Evolutionary conservation across 768 basidiomycete genomes (phyloP), one percentile per base, ranked within the genome.

Genomic region (Lepiota brunneoincarnata): DNA sequence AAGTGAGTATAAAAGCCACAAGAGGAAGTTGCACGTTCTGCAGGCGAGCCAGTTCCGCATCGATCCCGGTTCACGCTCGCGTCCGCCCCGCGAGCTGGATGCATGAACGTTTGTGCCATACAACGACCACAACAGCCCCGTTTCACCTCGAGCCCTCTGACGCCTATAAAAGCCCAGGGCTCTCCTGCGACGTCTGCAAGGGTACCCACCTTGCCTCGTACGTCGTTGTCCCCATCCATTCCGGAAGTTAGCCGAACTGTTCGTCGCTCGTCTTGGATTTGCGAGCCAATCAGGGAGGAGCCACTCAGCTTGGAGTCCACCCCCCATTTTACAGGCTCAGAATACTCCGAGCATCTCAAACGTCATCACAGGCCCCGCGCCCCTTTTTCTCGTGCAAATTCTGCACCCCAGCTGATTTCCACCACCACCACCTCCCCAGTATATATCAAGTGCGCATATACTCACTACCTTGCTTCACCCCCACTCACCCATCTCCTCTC

Each of bases 341-440:
- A 47, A 47, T n/a, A 64, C 65, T 64, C 63, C 44, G 75, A 78
- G 59, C 70, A 71, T 64, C 75, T 75, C 69, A 77, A 83, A 73
- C 83, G 85, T 72, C 84, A 84, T 73, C 84, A 85, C 75, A 78
- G 73, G 63, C 78, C 79, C 44, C 76, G 76, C 48, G 60, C 72
- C 17, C 67, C 73, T 50, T 72, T 72, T 34, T 40, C 70, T 42
- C 76, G 82, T 56, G 72, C 77, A 42, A 61, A 72, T 58, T 82
- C 85, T 53, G 73, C 80, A 26, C 82, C 81, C 60, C 79, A 71
- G 61, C 79, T 82, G 66, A 79, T 87, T 67, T 86, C 83, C 52
- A 84, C 84, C 54, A 80, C 73, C 60, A 86, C 86, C 53, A 83
- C 83, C 54, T 69, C 75, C 42, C 84, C 85, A 49, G 68, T 84